phyloP scores from a whole-genome alignment of 2,329 filamentous ascomycete species.

The Didymella arachidicola region DNA sequence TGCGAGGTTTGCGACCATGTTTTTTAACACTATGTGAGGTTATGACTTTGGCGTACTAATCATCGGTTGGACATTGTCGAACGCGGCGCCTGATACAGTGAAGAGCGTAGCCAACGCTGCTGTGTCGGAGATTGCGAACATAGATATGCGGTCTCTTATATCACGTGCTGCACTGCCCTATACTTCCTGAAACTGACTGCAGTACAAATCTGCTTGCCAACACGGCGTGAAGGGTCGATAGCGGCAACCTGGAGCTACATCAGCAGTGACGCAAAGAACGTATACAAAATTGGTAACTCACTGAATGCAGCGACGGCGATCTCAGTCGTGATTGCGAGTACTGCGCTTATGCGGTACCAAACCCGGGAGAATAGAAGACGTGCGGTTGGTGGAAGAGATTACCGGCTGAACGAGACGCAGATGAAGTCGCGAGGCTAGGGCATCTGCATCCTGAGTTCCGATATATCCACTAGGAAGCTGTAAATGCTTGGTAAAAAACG shows the following conservation, averaged over 20 bases:
- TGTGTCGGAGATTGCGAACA: constrained; percentile 1
- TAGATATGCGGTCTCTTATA: not conserved
- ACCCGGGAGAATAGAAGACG: not conserved
- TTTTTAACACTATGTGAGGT: not conserved
- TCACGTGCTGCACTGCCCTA: too few species aligned
- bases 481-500: too few species aligned
- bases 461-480: too few species aligned
- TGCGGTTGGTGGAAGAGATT: not conserved
- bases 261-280: constrained; percentile 1
- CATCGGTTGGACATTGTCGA: constrained; percentile 1
- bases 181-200: too few species aligned
- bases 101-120: constrained; percentile 3
- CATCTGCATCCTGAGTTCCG: too few species aligned
- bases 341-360: not conserved
- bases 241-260: constrained; percentile 7
- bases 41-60: not conserved
- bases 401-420: not conserved
- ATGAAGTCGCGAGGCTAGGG: not conserved
- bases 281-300: constrained; percentile 1
- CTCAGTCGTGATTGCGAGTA: not conserved
- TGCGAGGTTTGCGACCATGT: not conserved
- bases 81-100: constrained; percentile 3
- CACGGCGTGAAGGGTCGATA: not conserved
- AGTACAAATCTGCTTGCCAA: not conserved
- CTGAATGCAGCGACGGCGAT: constrained; percentile 1